Evolutionary conservation across 108 stramenopile genomes (phyloP).

Genomic region (Mayamaea pseudoterrestris): DNA sequence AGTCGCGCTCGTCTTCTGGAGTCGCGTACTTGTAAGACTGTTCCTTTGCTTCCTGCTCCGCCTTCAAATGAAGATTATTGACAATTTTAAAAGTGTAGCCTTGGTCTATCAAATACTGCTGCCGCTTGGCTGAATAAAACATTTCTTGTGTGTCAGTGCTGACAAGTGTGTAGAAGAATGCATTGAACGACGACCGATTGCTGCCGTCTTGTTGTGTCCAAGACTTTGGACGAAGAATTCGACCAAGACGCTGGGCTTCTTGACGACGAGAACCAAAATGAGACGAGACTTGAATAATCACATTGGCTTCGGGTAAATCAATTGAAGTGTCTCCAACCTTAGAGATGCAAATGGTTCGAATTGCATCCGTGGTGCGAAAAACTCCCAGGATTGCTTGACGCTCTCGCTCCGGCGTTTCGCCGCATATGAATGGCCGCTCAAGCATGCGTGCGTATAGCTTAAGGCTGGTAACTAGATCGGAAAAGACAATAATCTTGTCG

Average conservation of each 20-base stretch:
- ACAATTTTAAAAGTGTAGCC: slow-evolving; percentile 99
- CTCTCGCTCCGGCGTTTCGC: slow-evolving; percentile 91
- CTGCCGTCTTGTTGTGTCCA: slow-evolving; percentile 83
- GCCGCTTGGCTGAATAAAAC: slow-evolving; percentile 94
- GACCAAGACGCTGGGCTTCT: slow-evolving; percentile 97
- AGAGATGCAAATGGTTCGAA: slow-evolving; percentile 89
- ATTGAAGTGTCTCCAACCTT: slow-evolving; percentile 98
- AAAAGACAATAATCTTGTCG: slow-evolving; percentile 98
- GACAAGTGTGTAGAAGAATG: slow-evolving; percentile 98
- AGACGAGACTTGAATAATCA: slow-evolving; percentile 97
- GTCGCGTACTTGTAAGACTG: slow-evolving; percentile 60
- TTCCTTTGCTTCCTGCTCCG: slow-evolving; percentile 52
- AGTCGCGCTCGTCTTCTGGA: slow-evolving; percentile 55
- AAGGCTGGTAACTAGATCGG: slow-evolving; percentile 87
- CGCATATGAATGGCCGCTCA: slow-evolving; percentile 84
- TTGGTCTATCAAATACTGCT: slow-evolving; percentile 98
- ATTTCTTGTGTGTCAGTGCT: slow-evolving; percentile 97
- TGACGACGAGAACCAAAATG: slow-evolving; percentile 98
- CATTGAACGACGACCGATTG: slow-evolving; percentile 88
- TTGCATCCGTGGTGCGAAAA: slow-evolving; percentile 74
- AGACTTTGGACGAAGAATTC: slow-evolving; percentile 94
- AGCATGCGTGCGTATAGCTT: slow-evolving; percentile 83
- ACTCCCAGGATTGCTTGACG: slow-evolving; percentile 85
- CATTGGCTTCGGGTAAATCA: slow-evolving; percentile 99
- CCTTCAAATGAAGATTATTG: slow-evolving; percentile 73